Base-by-base conservation (phyloP, 495 filamentous ascomycete species). In the Xylaria grammica region DNA sequence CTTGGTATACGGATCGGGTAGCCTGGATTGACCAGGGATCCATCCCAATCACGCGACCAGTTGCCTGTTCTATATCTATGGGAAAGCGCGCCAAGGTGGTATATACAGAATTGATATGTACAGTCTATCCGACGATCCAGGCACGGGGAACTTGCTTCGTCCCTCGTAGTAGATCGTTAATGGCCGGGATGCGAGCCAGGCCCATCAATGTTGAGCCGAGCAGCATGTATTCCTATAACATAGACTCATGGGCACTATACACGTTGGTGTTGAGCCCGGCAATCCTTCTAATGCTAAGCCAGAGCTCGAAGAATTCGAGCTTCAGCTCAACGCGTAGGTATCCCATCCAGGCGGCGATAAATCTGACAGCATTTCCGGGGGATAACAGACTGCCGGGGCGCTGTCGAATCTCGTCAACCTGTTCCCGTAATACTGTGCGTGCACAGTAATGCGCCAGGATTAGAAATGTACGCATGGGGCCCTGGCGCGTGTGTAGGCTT, bases 401-500 rank as follows among this genome's bases (percentile, higher is more conserved):
- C 52, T 65, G 49, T 19, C 78, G 70, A 58, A 96, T 86, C 19
- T 81, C 74, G 52, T 97, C 93, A 40, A 96, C 79, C 69, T 93
- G 87, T 73, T 98, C 96, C 65, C 91, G 84, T 69, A 93, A 95
- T 8, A 98, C 93, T 0, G 91, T 92, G 34, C 91, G 86, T 5
- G 91, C 89, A 69, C 94, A 97, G 77, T 98, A 99, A 38, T 90
- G 84, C 8, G 96, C 96, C 11, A 99, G 85, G 63, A 99, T 99
- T 61, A 98, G 80, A 74, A 98, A 99, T 11, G 89, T 91, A 22
- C 94, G 86, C 66, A 93, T 86, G 2, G 94, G 93, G 0, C 95
- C 96, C 69, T 92, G 89, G 11, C 89, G 84, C 20, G 95, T 98
- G 60, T 97, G 91, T 15, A 99, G 83, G 76, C 89, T 93, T 77